Conservation (phyloP, 106 monocot species). For the Apostasia ramifera region DNA sequence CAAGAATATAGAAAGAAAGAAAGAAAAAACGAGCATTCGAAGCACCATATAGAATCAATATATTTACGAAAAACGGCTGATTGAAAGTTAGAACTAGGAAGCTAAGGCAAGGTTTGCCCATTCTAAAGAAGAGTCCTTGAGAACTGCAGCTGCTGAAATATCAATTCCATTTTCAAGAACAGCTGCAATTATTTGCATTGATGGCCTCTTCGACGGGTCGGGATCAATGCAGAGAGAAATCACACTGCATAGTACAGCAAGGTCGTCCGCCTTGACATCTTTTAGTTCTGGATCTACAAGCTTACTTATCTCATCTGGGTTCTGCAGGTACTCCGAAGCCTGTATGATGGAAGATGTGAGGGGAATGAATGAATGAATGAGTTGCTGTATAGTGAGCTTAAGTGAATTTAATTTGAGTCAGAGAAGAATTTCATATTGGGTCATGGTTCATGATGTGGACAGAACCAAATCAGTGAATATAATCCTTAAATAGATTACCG, state of each 20-base stretch:
- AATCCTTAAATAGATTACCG: too few relatives aligned
- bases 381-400: too few relatives aligned
- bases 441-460: too few relatives aligned
- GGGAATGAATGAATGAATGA: too few relatives aligned
- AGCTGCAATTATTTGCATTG: conserved; percentile 70
- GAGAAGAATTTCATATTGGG: too few relatives aligned
- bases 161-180: conserved; percentile 84
- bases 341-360: conserved; percentile 17
- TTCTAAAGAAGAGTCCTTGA: conserved; percentile 62
- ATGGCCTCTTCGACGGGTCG: conserved; percentile 71
- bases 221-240: conserved; percentile 69
- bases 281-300: conserved; percentile 68
- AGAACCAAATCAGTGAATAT: too few relatives aligned
- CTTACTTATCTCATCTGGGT: conserved; percentile 55
- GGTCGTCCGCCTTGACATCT: conserved; percentile 53
- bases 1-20: too few relatives aligned
- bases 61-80: too few relatives aligned
- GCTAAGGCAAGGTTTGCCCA: conserved; percentile 56
- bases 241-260: conserved; percentile 52
- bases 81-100: neutral
- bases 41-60: too few relatives aligned
- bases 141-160: conserved; percentile 50
- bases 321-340: conserved; percentile 59
- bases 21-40: too few relatives aligned
- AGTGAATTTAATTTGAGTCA: too few relatives aligned